A percentile compares a stretch with the other conserved stretches of the same genome.
Evolutionary conservation across 2,329 filamentous ascomycete genomes (phyloP).

Genomic region (Nothophaeocryptopus gaeumannii): DNA sequence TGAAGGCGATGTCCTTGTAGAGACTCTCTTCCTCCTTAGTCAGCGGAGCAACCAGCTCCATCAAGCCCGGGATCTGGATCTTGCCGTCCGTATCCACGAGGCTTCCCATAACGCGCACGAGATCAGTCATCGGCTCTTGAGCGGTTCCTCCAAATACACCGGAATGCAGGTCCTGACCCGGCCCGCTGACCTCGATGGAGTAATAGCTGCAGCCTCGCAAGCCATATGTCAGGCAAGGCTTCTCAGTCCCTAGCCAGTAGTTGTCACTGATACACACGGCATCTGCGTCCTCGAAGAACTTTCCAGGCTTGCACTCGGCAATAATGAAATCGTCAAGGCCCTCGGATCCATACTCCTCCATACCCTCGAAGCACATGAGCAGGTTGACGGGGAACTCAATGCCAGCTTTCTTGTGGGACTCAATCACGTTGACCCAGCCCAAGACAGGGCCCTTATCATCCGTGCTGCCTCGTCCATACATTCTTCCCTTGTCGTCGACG

Average conservation of each 20-base stretch:
- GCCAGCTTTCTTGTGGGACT: conserved; percentile 92
- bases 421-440: conserved; percentile 96
- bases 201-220: conserved; percentile 98
- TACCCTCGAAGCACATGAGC: conserved; percentile 98
- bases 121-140: conserved; percentile 97
- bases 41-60: conserved; percentile 86
- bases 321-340: conserved; percentile 93
- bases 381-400: conserved; percentile 96
- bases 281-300: conserved; percentile 92
- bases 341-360: conserved; percentile 98
- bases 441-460: conserved; percentile 98
- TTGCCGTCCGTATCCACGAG: conserved; percentile 88
- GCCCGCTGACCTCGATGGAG: conserved; percentile 83
- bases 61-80: conserved; percentile 90
- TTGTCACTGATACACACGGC: conserved; percentile 99
- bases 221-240: conserved; percentile 96
- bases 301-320: conserved; percentile 71
- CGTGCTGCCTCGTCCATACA: conserved; percentile 93
- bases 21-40: conserved; percentile 81
- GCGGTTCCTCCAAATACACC: conserved; percentile 95
- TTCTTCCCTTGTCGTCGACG: conserved; percentile 85
- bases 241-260: conserved; percentile 99
- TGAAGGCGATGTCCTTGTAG: conserved; percentile 90
- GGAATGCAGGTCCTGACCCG: conserved; percentile 89
- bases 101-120: conserved; percentile 75